Base-by-base conservation (phyloP, 805 yeast genomes). In the Scheffersomyces coipomensis region DNA sequence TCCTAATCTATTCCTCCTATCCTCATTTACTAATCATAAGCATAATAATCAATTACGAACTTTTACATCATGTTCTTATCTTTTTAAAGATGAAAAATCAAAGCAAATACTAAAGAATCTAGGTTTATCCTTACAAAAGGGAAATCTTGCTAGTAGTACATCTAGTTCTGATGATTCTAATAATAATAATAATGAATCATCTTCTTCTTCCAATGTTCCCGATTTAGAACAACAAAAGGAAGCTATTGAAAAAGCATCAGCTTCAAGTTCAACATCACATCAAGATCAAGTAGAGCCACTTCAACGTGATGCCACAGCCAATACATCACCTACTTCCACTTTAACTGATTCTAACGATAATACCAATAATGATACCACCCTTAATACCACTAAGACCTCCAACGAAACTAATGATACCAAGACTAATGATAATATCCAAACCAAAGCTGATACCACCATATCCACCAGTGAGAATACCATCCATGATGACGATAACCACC, bases 91-190 rank as follows among this genome's bases (percentile, higher is more conserved):
- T 42, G 57, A 50, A 27, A 53, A 53, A 35, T 45, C 54, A 3
- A 58, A 58, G 37, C 49, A 52, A 25, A 51, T 56, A 27, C 57
- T 67, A 26, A 60, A 60, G 44, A 56, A 51, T 24, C 48, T 67
- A 22, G 71, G 68, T 12, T 36, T 51, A 37, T 47, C 57, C 10
- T 50, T 67, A 13, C 70, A 58, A 44, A 59, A 60, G 31, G 69
- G 68, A 2, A 57, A 53, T 34, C 43, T 64, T 11, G 53, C 52
- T 5, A 3, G 11, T 13, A 57, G 53, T 34, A 44, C 63, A 10
- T 53, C 52, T 5, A 3, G 11, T 13, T 27, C 30, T 5, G 30
- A 30, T 18, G 23, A 30, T 18, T 30, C 33, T 8, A 30, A 18
- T 18, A 22, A 19, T 7, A 22, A 8, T 22, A 22, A 22, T 22